These are phyloP conservation scores for Pelagophyceae sp. DNA, from an alignment of 352 stramenopile genomes.

Conservation along the genomic window DNA sequence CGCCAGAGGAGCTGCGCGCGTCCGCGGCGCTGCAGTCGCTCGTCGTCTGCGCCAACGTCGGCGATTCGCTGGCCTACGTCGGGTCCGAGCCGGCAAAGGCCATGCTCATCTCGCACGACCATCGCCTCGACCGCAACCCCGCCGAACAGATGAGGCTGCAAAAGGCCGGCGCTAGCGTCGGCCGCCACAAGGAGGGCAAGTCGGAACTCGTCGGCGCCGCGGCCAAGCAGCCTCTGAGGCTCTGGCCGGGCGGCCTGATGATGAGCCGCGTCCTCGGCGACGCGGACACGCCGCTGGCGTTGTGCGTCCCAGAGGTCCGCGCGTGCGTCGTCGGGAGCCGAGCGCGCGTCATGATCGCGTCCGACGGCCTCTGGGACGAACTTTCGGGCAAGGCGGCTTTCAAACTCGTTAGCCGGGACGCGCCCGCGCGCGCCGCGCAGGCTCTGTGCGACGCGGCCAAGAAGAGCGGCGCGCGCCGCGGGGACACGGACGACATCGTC, in stretches of 20 bases:
- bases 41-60: constrained; percentile 20
- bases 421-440: constrained; percentile 9
- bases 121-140: constrained; percentile 25
- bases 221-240: constrained; percentile 12
- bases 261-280: constrained; percentile 24
- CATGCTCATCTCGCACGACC: constrained; percentile 8
- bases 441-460: constrained; percentile 1
- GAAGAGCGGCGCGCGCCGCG: constrained; percentile 1
- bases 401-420: neutral
- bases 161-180: constrained; percentile 10
- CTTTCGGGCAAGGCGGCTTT: constrained; percentile 8
- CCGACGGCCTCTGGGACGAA: constrained; percentile 27
- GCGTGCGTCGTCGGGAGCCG: constrained; percentile 1
- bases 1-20: neutral
- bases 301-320: constrained; percentile 13
- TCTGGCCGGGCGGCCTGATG: constrained; percentile 28
- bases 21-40: neutral
- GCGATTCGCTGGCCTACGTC: constrained; percentile 24
- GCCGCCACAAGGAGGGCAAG: neutral
- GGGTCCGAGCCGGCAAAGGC: neutral
- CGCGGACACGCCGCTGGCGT: constrained; percentile 14
- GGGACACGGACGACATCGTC: constrained; percentile 24
- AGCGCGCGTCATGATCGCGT: constrained; percentile 17
- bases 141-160: constrained; percentile 13
- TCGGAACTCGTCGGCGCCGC: neutral